A percentile compares a stretch with the other conserved stretches of the same genome.
Conservation (phyloP, 1,284 basidiomycete genomes). For the Cutaneotrichosporon mucoides region DNA sequence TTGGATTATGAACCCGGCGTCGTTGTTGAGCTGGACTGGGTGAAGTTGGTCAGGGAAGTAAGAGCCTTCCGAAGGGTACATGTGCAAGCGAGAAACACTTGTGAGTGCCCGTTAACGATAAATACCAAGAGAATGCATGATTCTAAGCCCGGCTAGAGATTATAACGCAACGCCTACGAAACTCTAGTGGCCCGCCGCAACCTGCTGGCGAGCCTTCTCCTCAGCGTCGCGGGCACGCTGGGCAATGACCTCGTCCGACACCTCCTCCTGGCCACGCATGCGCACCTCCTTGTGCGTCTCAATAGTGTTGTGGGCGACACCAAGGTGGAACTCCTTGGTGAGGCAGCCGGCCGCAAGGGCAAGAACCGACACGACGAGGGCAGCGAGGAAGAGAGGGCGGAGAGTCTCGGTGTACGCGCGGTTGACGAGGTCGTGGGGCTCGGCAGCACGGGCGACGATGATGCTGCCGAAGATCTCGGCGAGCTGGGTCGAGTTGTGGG, state of each 20-base stretch:
- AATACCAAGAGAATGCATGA: not conserved
- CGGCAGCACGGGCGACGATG: conserved; percentile 22
- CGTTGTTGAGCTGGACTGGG: no score
- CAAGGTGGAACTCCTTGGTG: conserved; percentile 31
- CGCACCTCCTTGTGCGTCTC: conserved; percentile 30
- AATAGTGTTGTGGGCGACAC: conserved; percentile 29
- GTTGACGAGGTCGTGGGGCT: conserved; percentile 26
- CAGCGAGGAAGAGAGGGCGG: conserved; percentile 21
- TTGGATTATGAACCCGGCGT: no score
- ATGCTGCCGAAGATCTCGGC: conserved; percentile 27
- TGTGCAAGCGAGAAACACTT: no score
- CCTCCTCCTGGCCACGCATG: conserved; percentile 20
- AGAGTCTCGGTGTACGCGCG: conserved; percentile 27
- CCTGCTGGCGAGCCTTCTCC: conserved; percentile 17
- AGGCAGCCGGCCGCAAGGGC: conserved; percentile 19
- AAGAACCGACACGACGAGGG: conserved; percentile 23
- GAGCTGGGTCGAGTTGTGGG: conserved; percentile 20
- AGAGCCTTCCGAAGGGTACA: no score
- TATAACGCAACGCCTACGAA: no score
- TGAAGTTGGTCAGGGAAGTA: no score
- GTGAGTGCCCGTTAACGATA: no score
- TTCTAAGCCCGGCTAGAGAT: not conserved
- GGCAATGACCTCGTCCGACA: conserved; percentile 19
- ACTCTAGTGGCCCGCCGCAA: not conserved
- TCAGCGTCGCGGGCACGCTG: conserved; percentile 19